Base-by-base conservation (phyloP, 352 stramenopile species). In the Saprolegnia parasitica region DNA sequence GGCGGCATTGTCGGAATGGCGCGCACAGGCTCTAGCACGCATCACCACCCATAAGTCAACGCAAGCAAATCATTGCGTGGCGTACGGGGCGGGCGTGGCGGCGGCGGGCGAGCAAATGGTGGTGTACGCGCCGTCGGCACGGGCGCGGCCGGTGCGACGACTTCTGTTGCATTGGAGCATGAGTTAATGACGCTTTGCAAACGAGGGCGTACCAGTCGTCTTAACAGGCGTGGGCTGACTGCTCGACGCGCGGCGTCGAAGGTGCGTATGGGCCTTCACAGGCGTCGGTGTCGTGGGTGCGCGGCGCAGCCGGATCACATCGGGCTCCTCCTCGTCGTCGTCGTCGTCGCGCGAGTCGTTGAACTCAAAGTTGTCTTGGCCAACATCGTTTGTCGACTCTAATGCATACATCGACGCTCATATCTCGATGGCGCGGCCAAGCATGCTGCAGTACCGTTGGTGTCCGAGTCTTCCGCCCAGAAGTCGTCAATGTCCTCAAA, bases 401-500 rank as follows among this genome's bases (percentile, higher is more conserved):
- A 61, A 18, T 13, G 10, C n/a, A 10, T 4, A 23, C 16, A 35
- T 2, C 18, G 16, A 23, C 5, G 49, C 4, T 29, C 11, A 29
- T 2, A 13, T 4, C 15, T 2, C 49, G 10, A 56, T 9, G 24
- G 49, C 10, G n/a, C 24, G 49, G 16, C 10, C 3, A n/a, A 32
- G 15, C 45, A 8, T 52, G 45, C n/a, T 56, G 49, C 11, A 5
- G 11, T 73, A 0, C 32, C 39, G 21, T 76, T 65, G 37, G 60
- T 64, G 11, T 65, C 62, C 40, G 77, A 67, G 60, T 87, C 78
- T 26, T 95, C 83, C 39, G 81, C 83, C 84, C 84, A 95, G 62
- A 95, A 95, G 54, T 95, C 87, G 72, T 95, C 87, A 50, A 93
- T 88, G 56, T 95, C 87, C 55, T 95, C 84, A 58, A 95, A 95